Evolutionary conservation across 2,329 filamentous ascomycete species (phyloP), one percentile per base, ranked within the genome.

Genomic region (Penicillium vulpinum): DNA sequence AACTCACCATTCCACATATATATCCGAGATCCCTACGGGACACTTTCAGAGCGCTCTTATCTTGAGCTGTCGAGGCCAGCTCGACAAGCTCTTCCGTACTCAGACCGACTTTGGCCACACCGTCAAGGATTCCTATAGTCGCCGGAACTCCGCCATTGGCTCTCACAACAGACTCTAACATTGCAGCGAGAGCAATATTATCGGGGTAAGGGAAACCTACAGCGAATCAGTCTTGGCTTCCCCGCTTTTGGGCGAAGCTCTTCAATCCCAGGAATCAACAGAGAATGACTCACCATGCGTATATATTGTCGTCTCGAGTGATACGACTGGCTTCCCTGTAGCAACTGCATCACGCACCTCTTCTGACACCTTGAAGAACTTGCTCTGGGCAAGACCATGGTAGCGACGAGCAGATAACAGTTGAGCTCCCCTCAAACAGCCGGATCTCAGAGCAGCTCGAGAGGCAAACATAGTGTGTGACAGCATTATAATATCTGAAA

Each of bases 221-320:
- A 16, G 11, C 52, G 18, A 13, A 28, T 60, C 40, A 58, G 59
- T 52, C 54, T 43, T 35, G 56, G 24, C 51, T 33, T 51, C 51
- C 50, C 33, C 52, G 29, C 21, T 22, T 36, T 28, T 39, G 33
- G 5, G 5, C 15, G 39, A 22, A 24, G 18, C 9, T 24, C 26
- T 22, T 28, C 11, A 43, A 28, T 21, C 31, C 10, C 18, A 49
- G 5, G 2, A 26, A 28, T 22, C 13, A 36, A 31, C 18, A 35
- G 5, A 40, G 21, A n/a, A 16, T 36, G 28, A 54, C 67, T 51
- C 74, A 81, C 92, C 92, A 76, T 99, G 94, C 1, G 94, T 99
- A 75, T 99, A 97, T 66, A 99, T 97, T 5, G 94, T 96, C 2
- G 91, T 92, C 75, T 99, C 94, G 5, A 99, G 82, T 16, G 93